Evolutionary conservation across 805 yeast species (phyloP).

Genomic region (Wickerhamiella shivajii): DNA sequence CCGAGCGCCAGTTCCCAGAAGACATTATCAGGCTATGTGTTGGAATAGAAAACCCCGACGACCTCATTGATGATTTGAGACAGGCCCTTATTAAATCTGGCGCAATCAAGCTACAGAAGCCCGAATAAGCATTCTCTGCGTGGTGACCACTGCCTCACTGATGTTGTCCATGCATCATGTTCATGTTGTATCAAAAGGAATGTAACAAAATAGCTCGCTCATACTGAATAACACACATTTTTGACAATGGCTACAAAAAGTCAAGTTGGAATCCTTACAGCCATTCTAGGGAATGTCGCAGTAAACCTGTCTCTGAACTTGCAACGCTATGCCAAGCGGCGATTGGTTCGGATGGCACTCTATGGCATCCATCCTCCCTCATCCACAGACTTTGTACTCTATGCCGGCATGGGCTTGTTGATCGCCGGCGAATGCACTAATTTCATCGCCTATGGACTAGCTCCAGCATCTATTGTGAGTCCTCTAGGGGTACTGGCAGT

Average conservation of each 20-base stretch:
- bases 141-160: no score
- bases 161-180: no score
- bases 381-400: slow-evolving; percentile 24
- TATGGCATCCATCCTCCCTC: slow-evolving; percentile 14
- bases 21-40: slow-evolving; percentile 81
- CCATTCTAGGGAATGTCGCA: slow-evolving; percentile 27
- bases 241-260: slow-evolving; percentile 6
- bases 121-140: no score
- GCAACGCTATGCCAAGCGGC: slow-evolving; percentile 29
- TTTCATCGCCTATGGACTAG: slow-evolving; percentile 35
- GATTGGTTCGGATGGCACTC: slow-evolving; percentile 18
- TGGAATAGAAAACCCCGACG: slow-evolving; percentile 76
- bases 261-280: slow-evolving; percentile 23
- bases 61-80: slow-evolving; percentile 66
- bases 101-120: slow-evolving; percentile 23
- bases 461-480: slow-evolving; percentile 34
- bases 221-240: no score
- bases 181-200: no score
- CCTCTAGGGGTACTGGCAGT: slow-evolving; percentile 38
- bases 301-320: slow-evolving; percentile 29
- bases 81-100: slow-evolving; percentile 57
- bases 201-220: no score
- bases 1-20: slow-evolving; percentile 82
- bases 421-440: slow-evolving; percentile 34
- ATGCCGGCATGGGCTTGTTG: slow-evolving; percentile 31